Percentiles rank a stretch among this genome's conserved stretches.
phyloP scores from a whole-genome alignment of 352 stramenopile genomes.

The Lagenidium giganteum region DNA sequence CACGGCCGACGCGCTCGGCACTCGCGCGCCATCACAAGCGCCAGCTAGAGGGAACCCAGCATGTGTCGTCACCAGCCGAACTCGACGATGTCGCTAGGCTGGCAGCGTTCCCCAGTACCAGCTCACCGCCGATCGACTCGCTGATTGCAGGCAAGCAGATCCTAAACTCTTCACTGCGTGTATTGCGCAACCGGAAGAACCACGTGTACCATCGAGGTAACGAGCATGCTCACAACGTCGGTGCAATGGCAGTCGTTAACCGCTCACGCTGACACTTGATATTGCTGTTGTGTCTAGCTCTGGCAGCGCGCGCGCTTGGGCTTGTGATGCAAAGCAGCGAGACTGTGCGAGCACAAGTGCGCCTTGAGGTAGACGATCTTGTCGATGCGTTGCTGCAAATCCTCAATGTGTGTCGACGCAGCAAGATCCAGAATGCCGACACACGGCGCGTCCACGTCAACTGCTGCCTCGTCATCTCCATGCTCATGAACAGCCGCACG shows the following conservation, averaged over 20 bases:
- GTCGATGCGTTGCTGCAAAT: conserved; percentile 74
- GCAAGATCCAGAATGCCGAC: conserved; percentile 40
- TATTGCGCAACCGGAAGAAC: conserved; percentile 61
- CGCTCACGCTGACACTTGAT: background rate
- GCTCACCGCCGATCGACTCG: too few relatives aligned
- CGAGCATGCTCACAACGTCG: too few relatives aligned
- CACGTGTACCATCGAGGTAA: conserved; percentile 54
- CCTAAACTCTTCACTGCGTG: conserved; percentile 28
- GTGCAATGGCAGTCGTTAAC: too few relatives aligned
- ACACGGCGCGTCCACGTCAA: conserved; percentile 73
- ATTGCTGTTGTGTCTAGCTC: conserved; percentile 16
- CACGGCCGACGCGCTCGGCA: conserved; percentile 36
- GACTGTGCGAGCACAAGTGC: conserved; percentile 29
- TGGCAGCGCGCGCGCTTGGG: conserved; percentile 60
- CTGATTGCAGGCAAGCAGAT: background rate
- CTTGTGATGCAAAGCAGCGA: conserved; percentile 47
- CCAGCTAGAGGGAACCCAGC: conserved; percentile 40
- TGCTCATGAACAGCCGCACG: conserved; percentile 46
- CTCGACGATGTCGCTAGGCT: conserved; percentile 23
- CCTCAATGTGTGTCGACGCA: conserved; percentile 50
- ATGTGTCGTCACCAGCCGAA: conserved; percentile 32
- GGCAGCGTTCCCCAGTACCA: too few relatives aligned
- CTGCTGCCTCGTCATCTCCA: conserved; percentile 80
- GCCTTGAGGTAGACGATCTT: conserved; percentile 57
- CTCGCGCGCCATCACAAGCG: conserved; percentile 57